These are phyloP conservation scores for Candida rishiriensis DNA, from an alignment of 805 yeast species.

Conservation along the genomic window DNA sequence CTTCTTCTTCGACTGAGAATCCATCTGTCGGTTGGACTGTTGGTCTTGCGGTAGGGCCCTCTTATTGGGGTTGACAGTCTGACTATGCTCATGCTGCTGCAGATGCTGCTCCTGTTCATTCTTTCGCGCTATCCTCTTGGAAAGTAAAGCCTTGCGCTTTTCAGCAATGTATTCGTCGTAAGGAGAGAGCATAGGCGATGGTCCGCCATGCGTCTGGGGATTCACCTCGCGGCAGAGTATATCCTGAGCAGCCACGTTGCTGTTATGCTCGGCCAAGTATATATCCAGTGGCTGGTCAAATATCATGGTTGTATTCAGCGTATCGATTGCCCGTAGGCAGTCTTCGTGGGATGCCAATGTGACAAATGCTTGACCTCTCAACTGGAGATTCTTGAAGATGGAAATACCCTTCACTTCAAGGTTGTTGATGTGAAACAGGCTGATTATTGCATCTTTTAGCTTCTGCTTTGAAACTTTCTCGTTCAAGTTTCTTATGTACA, in stretches of 20 bases:
- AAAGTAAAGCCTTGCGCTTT: constrained; percentile 15
- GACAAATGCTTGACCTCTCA: constrained; percentile 82
- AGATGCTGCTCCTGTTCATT: constrained; percentile 3
- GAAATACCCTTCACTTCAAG: constrained; percentile 41
- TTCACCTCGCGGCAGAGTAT: not conserved
- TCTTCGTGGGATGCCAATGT: constrained; percentile 41
- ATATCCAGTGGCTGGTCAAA: constrained; percentile 47
- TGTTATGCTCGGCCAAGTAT: constrained; percentile 37
- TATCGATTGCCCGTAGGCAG: constrained; percentile 44
- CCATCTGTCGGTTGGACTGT: constrained; percentile 3
- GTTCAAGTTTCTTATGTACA: constrained; percentile 70
- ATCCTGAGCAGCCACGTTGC: constrained; percentile 33
- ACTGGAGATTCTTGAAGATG: constrained; percentile 55
- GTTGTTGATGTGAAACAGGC: constrained; percentile 44
- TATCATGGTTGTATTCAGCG: constrained; percentile 36
- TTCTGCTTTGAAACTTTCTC: constrained; percentile 57
- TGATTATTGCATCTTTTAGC: constrained; percentile 39
- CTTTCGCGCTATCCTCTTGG: constrained; percentile 4
- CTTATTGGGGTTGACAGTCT: constrained; percentile 10
- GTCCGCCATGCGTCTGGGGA: too few species aligned
- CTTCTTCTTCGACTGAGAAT: constrained; percentile 10
- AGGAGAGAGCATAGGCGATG: too few species aligned
- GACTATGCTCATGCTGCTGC: not conserved
- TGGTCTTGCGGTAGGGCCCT: constrained; percentile 17
- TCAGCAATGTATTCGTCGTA: constrained; percentile 1